These are phyloP conservation scores for Pichia sp. DNA, from an alignment of 1,139 yeast species.

Conservation along the genomic window DNA sequence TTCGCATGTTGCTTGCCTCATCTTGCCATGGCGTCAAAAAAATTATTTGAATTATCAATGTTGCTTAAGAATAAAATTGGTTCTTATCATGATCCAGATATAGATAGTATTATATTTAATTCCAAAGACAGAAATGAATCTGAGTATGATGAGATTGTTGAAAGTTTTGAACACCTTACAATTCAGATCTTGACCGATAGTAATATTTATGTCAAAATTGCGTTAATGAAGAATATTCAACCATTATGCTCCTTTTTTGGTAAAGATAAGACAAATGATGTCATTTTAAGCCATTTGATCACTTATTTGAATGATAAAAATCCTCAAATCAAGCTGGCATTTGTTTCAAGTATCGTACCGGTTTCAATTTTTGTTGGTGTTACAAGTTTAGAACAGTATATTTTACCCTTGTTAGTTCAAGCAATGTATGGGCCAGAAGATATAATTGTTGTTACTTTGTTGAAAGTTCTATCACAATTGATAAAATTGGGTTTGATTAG, in stretches of 20 bases:
- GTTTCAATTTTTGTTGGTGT: constrained; percentile 79
- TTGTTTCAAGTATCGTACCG: constrained; percentile 71
- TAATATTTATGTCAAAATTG: constrained; percentile 58
- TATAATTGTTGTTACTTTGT: constrained; percentile 67
- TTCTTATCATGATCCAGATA: constrained; percentile 32
- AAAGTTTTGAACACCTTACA: constrained; percentile 60
- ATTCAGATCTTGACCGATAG: constrained; percentile 64
- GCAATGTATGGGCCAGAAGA: constrained; percentile 81
- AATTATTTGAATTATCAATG: constrained; percentile 62
- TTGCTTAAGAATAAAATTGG: constrained; percentile 37
- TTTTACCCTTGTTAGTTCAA: constrained; percentile 77
- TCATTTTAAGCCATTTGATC: constrained; percentile 81
- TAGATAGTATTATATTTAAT: constrained; percentile 27
- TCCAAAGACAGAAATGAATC: constrained; percentile 27
- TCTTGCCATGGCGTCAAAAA: constrained; percentile 56
- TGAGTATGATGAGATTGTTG: constrained; percentile 26
- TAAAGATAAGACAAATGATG: constrained; percentile 78
- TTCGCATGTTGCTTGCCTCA: constrained; percentile 71
- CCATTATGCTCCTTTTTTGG: constrained; percentile 83
- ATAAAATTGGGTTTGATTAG: constrained; percentile 50
- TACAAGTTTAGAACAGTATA: constrained; percentile 77
- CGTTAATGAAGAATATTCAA: constrained; percentile 60
- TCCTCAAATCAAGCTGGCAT: constrained; percentile 58
- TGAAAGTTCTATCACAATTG: constrained; percentile 58
- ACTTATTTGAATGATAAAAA: constrained; percentile 84